phyloP scores from a whole-genome alignment of 441 rosid species.

The Mallotus repandus region DNA sequence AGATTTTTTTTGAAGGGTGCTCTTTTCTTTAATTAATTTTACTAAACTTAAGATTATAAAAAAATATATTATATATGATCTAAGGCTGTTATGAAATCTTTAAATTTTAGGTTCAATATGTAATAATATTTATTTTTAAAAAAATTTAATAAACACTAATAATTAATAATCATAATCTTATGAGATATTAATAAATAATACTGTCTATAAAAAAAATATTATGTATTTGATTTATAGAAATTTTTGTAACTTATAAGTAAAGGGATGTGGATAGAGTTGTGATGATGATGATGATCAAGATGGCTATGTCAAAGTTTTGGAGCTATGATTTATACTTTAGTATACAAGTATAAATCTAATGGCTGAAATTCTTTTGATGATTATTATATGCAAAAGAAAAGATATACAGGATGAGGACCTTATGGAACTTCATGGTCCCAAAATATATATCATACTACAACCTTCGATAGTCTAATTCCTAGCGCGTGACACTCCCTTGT shows the following conservation, averaged over 20 bases:
- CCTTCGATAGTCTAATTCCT: constrained; percentile 1
- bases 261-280: constrained; percentile 10
- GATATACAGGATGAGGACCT: constrained; percentile 19
- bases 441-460: not conserved
- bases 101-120: no score
- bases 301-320: constrained; percentile 9
- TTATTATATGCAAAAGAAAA: not conserved
- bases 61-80: no score
- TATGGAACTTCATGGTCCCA: constrained; percentile 26
- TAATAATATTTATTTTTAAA: no score
- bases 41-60: no score
- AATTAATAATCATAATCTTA: no score
- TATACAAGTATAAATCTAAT: constrained; percentile 14
- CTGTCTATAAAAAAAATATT: no score
- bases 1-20: not conserved
- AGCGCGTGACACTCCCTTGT: constrained; percentile 28
- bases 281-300: constrained; percentile 20
- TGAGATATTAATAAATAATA: no score
- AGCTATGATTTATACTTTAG: not conserved
- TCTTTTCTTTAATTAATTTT: not conserved
- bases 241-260: constrained; percentile 21
- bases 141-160: no score
- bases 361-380: constrained; percentile 1
- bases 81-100: no score
- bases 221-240: not conserved